A percentile compares a stretch with the other conserved stretches of the same genome.
Evolutionary conservation across 805 yeast species (phyloP).

Genomic region (Kockiozyma suomiensis): DNA sequence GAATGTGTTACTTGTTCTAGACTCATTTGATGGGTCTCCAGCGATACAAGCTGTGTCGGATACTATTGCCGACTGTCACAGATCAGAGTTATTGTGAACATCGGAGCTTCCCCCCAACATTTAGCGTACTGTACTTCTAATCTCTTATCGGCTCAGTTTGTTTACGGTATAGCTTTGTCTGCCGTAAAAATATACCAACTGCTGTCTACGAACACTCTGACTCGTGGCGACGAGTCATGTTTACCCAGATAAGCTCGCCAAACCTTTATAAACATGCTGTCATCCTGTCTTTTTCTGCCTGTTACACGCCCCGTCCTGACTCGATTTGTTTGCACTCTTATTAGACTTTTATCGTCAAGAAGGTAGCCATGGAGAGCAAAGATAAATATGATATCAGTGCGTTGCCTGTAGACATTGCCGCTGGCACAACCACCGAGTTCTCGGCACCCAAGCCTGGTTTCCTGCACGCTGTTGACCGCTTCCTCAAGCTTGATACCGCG

Average conservation of each 20-base stretch:
- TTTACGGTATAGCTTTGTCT: too few relatives aligned
- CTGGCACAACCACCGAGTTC: slow-evolving; percentile 2
- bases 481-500: slow-evolving; percentile 24
- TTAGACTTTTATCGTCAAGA: neutral
- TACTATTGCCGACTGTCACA: neutral
- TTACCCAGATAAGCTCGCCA: neutral
- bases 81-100: neutral
- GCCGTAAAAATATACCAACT: neutral
- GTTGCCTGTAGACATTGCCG: neutral
- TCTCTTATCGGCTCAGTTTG: too few relatives aligned
- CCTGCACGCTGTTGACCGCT: slow-evolving; percentile 17
- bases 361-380: neutral
- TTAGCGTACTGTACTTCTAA: neutral
- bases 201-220: neutral
- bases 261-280: neutral
- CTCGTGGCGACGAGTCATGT: slow-evolving; percentile 1
- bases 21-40: too few relatives aligned
- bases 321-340: neutral
- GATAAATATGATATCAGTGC: slow-evolving; percentile 1
- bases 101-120: neutral
- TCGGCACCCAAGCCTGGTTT: slow-evolving; percentile 13
- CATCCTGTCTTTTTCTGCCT: neutral
- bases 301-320: neutral
- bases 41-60: neutral
- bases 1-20: too few relatives aligned